Conservation (phyloP, 225 moss, liverwort and hornwort species). For the Ulota crispa region DNA sequence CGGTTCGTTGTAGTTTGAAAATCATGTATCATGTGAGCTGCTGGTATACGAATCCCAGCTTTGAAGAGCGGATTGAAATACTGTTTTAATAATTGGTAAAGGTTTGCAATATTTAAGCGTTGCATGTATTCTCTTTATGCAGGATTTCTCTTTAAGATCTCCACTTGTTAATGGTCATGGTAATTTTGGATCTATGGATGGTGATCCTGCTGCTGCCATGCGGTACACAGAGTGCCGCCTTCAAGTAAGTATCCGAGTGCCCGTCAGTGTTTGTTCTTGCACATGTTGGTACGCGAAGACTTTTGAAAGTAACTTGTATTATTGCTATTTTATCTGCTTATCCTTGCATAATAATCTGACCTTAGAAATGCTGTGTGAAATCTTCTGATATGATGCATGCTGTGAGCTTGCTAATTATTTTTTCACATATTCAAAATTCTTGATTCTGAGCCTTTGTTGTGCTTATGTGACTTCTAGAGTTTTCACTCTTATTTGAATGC, state of each 20-base stretch:
- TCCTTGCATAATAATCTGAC: not conserved
- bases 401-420: not conserved
- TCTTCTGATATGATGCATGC: not conserved
- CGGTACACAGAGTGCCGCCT: constrained; percentile 99
- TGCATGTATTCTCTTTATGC: constrained; percentile 25
- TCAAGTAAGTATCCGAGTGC: constrained; percentile 48
- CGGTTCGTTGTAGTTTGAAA: not conserved
- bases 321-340: not conserved
- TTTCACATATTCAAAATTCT: not conserved
- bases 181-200: constrained; percentile 99
- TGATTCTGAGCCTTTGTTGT: not conserved
- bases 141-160: constrained; percentile 89
- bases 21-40: not conserved
- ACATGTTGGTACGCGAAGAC: not conserved
- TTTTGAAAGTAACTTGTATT: not conserved
- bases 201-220: constrained; percentile 98
- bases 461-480: not conserved
- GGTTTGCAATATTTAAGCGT: constrained; percentile 3
- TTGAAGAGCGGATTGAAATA: not conserved
- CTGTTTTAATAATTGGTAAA: not conserved
- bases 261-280: not conserved
- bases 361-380: not conserved
- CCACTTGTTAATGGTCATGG: constrained; percentile 96
- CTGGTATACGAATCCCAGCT: not conserved
- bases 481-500: not conserved